phyloP scores from a whole-genome alignment of 2,329 filamentous ascomycete species.

The Neurospora crassa region DNA sequence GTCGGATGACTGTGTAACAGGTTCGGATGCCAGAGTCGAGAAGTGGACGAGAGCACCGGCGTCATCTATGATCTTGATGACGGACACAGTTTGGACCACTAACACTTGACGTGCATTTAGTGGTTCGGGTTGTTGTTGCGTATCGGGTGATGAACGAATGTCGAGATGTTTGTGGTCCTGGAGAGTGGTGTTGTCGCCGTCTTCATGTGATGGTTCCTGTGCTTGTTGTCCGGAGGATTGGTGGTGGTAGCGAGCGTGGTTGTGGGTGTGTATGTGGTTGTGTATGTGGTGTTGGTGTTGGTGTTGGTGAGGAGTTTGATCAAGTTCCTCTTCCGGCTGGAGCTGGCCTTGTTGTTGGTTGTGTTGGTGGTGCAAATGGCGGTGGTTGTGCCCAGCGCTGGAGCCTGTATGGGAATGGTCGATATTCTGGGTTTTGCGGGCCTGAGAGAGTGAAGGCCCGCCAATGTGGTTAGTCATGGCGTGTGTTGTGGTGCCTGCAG shows the following conservation, averaged over 20 bases:
- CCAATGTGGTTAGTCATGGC: slow-evolving; percentile 35
- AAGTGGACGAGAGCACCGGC: slow-evolving; percentile 34
- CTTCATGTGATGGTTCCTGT: slow-evolving; percentile 9
- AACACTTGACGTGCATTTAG: slow-evolving; percentile 23
- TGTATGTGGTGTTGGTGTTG: slow-evolving; percentile 4
- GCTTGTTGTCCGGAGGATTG: not conserved
- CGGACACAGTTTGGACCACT: slow-evolving; percentile 45
- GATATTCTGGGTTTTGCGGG: slow-evolving; percentile 25
- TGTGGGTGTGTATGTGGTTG: slow-evolving; percentile 20
- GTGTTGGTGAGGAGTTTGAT: not conserved
- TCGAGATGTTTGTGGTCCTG: slow-evolving; percentile 4
- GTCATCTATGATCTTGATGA: slow-evolving; percentile 43
- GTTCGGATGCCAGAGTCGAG: slow-evolving; percentile 31
- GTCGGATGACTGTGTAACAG: slow-evolving; percentile 28
- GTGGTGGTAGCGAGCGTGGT: slow-evolving; percentile 12
- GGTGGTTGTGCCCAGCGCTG: slow-evolving; percentile 18
- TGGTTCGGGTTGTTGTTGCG: slow-evolving; percentile 9
- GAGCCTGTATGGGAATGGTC: slow-evolving; percentile 18
- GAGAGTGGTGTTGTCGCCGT: slow-evolving; percentile 10
- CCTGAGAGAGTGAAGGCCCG: slow-evolving; percentile 41
- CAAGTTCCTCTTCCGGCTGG: not conserved
- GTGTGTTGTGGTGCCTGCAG: slow-evolving; percentile 8
- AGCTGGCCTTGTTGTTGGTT: slow-evolving; percentile 17
- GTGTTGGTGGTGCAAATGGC: slow-evolving; percentile 21
- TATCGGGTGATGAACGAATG: slow-evolving; percentile 19